Evolutionary conservation across 345 rosid genomes (phyloP), one percentile per base, ranked within the genome.

Genomic region (Brassica nigra): DNA sequence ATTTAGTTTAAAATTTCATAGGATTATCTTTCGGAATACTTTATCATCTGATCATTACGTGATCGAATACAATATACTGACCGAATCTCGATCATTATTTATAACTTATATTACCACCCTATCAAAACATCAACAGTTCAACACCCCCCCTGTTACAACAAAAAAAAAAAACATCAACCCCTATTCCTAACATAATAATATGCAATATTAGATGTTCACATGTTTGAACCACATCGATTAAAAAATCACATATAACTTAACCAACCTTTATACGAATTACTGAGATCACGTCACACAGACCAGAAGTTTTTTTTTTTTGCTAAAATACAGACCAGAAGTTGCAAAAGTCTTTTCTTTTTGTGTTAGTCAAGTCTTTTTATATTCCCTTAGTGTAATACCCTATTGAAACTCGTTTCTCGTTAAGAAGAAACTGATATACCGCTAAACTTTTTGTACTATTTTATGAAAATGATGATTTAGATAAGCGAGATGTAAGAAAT

Each of bases 21-120:
- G 8, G 61, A 62, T 62, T 76, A 77, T 8, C 29, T 69, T 47
- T 33, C 1, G 4, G 39, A 68, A 69, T 39, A 29, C 29, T 15
- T 66, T 18, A 20, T 54, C 6, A 54, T 14, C 39, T 31, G 34
- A 62, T 70, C 65, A 77, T 47, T 62, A 23, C 70, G 54, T 70
- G 65, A 33, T 62, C 65, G 6, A 49, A 49, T 77, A 62, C 23
- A 70, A 63, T 62, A 77, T 70, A 34, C 29, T 62, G 65, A 57
- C 76, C 57, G 71, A 70, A 47, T 61, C 36, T 15, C 20, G 39
- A 70, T 63, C 37, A 27, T 77, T 37, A 4, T 63, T 70, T 70
- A 20, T 3, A 34, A 70, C 6, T 6, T 52, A 52, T 23, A 23
- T 34, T 34, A 23, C 27, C 27, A 23, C 27, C 27, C 27, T 23